Percentiles rank a stretch among this genome's conserved stretches.
Conservation (phyloP, 2,329 filamentous ascomycete genomes). For the Paecilomyces sp. region DNA sequence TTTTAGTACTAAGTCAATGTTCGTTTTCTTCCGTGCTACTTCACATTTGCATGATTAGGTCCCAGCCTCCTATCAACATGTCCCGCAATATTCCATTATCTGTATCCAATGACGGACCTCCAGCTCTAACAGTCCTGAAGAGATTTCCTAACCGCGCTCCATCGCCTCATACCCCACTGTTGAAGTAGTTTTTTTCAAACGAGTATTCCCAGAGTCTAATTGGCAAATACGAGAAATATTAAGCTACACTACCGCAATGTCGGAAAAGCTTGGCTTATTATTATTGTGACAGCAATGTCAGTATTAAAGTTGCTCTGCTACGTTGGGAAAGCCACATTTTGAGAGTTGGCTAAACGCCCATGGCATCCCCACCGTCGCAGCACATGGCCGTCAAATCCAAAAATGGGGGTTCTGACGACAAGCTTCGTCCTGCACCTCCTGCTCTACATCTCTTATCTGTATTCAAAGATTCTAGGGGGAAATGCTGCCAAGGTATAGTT, state of each 20-base stretch:
- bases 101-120: not conserved
- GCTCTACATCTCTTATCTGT: not conserved
- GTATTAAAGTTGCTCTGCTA: not conserved
- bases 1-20: not conserved
- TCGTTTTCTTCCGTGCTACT: not conserved
- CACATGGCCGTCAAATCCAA: not conserved
- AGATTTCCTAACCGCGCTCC: not conserved
- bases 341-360: not conserved
- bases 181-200: not conserved
- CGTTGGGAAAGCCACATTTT: not conserved
- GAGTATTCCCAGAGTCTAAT: not conserved
- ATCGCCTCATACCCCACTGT: not conserved
- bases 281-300: not conserved
- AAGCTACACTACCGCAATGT: not conserved
- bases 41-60: slow-evolving; percentile 8
- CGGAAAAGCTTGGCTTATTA: not conserved
- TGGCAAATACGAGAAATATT: not conserved
- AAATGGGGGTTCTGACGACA: not conserved
- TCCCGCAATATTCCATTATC: slow-evolving; percentile 7
- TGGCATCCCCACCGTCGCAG: not conserved
- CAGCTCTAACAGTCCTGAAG: not conserved
- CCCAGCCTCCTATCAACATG: slow-evolving; percentile 13
- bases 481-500: not conserved
- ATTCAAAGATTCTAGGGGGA: not conserved
- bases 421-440: not conserved